A percentile compares a stretch with the other conserved stretches of the same genome.
phyloP scores from a whole-genome alignment of 1,284 basidiomycete species.

The Cutaneotrichosporon cyanovorans region DNA sequence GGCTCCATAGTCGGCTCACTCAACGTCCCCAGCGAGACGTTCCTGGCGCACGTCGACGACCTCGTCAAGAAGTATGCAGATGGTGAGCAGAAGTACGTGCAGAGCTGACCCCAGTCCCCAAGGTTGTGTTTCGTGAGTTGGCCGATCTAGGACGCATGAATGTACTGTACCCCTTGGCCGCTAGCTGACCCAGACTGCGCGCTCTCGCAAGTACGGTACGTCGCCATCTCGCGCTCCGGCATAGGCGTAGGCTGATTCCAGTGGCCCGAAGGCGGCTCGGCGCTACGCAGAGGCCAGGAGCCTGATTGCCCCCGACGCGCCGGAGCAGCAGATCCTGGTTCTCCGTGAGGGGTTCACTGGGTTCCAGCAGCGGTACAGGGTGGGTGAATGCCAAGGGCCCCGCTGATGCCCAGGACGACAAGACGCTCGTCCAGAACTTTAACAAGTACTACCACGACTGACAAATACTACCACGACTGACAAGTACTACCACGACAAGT shows the following conservation, averaged over 20 bases:
- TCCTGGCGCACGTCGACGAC: conserved; percentile 32
- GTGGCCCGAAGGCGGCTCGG: conserved; percentile 44
- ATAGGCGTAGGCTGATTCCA: conserved; percentile 8
- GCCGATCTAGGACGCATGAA: not conserved
- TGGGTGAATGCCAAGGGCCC: conserved; percentile 15
- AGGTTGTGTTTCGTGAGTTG: conserved; percentile 43
- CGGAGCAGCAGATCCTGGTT: conserved; percentile 40
- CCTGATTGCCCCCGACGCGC: conserved; percentile 17
- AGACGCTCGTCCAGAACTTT: conserved; percentile 44
- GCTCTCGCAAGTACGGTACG: conserved; percentile 41
- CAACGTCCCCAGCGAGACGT: conserved; percentile 39
- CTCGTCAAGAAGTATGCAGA: conserved; percentile 32
- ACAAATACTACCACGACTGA: too few species aligned
- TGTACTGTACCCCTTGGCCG: not conserved
- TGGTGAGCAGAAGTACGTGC: conserved; percentile 19
- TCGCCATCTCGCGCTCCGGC: not conserved
- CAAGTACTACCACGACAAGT: too few species aligned
- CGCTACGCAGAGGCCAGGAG: conserved; percentile 42
- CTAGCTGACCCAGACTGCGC: conserved; percentile 35
- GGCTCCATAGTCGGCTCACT: conserved; percentile 43
- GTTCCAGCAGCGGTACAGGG: conserved; percentile 41
- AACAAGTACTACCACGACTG: conserved; percentile 44
- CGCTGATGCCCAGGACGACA: conserved; percentile 30
- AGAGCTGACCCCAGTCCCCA: conserved; percentile 27
- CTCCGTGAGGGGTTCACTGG: conserved; percentile 44